Base-by-base conservation (phyloP, 176 grass and related monocot genomes). In the Saccharum officinarum region DNA sequence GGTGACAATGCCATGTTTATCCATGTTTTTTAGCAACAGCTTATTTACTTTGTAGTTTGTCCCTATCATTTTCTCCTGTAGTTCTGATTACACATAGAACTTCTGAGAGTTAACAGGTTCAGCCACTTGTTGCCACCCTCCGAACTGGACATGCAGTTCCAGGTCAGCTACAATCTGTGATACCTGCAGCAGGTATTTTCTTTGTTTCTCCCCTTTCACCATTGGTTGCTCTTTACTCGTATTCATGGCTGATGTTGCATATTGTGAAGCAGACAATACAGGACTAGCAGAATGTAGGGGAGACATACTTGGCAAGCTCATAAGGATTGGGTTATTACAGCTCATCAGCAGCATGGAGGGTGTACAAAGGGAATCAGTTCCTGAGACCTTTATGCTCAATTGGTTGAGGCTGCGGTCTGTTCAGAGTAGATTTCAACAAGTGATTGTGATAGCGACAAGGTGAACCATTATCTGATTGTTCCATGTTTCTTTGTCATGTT, bases 341-440 rank as follows among this genome's bases (percentile, higher is more conserved):
- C 88, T 98, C 72, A 85, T 82, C 13, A 94, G 85, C 81, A 50
- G 68, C 37, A 86, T 91, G 65, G 91, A 92, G 78, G 93, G 93
- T 23, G 20, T 92, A 59, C 89, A 87, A 71, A 40, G 52, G 16
- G 81, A 94, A 13, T 89, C 88, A 3, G 81, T 84, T 38, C 90
- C 97, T 41, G 97, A 98, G 82, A 92, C 88, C 33, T 81, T 98
- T 60, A 87, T 89, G 80, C 90, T 98, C 49, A 98, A 96, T 86
- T 91, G 81, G 72, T 70, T 89, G 65, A 92, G 88, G 80, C 23
- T 98, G 78, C 89, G 97, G 64, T 85, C 90, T 92, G 84, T 91
- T 52, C 97, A 96, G 81, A 91, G 86, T 80, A 92, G 86, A 84
- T 87, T 92, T 69, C 93, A 98, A 77, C 92, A 96, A 93, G 87